Evolutionary conservation across 1,139 yeast genomes (phyloP).

Genomic region (Pichia norvegensis): DNA sequence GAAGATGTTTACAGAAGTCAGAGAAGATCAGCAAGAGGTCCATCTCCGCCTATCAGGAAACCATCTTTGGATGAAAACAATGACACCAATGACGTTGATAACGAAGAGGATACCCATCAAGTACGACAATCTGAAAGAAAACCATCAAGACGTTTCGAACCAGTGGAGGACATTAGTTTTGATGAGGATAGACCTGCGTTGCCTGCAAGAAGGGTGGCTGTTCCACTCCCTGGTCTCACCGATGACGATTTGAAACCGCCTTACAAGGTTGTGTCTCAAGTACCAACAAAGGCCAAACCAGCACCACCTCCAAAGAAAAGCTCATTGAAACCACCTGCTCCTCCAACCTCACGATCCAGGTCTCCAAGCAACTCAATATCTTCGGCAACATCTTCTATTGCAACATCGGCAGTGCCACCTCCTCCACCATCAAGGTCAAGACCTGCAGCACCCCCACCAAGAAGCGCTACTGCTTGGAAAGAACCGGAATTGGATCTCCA

Average conservation of each 20-base stretch:
- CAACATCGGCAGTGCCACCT: conserved; percentile 14
- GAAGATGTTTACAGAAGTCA: conserved; percentile 6
- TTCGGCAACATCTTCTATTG: conserved; percentile 1
- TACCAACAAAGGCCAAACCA: conserved; percentile 6
- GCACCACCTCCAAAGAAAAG: conserved; percentile 1
- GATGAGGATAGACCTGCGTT: conserved; percentile 16
- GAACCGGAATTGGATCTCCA: conserved; percentile 37
- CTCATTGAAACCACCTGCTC: conserved; percentile 2
- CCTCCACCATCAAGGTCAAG: conserved; percentile 15
- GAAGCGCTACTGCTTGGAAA: conserved; percentile 18
- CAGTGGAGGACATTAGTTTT: conserved; percentile 6
- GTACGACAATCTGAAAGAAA: not conserved
- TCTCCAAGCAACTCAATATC: conserved; percentile 7
- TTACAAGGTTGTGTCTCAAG: conserved; percentile 7
- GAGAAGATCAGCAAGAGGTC: conserved; percentile 1
- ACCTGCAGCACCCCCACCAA: conserved; percentile 19
- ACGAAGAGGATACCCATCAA: not conserved
- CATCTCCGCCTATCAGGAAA: not conserved
- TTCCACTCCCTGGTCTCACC: conserved; percentile 10
- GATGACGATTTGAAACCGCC: conserved; percentile 1
- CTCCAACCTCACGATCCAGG: conserved; percentile 14
- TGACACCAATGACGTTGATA: not conserved
- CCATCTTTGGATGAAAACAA: not conserved
- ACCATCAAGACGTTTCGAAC: not conserved
- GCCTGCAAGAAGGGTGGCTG: conserved; percentile 8